Evolutionary conservation across 257 asterid species (phyloP), one percentile per base, ranked within the genome.

Genomic region (Paraleonurus japonicus): DNA sequence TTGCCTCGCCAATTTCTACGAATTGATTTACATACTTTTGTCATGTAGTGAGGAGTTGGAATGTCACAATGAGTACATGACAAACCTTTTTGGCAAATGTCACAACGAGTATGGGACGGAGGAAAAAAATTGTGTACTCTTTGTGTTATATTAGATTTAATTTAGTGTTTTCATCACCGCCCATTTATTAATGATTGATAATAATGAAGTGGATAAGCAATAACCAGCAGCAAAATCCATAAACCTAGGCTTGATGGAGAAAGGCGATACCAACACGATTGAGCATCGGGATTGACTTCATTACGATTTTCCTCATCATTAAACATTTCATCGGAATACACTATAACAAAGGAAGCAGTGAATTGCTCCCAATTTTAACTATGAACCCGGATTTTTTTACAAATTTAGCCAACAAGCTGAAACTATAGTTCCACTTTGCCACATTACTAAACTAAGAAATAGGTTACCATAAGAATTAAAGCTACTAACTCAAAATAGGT

Each of bases 91-190:
- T n/a, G n/a, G n/a, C n/a, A n/a, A n/a, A n/a, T n/a, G n/a, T n/a
- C n/a, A n/a, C n/a, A n/a, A n/a, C n/a, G n/a, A n/a, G n/a, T n/a
- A n/a, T n/a, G n/a, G n/a, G n/a, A n/a, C n/a, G n/a, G n/a, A n/a
- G n/a, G n/a, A n/a, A n/a, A n/a, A n/a, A n/a, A n/a, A n/a, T n/a
- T n/a, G n/a, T n/a, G n/a, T n/a, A n/a, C n/a, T n/a, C n/a, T n/a
- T n/a, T n/a, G n/a, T n/a, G n/a, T n/a, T n/a, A n/a, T n/a, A n/a
- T n/a, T n/a, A n/a, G n/a, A n/a, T n/a, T n/a, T n/a, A n/a, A n/a
- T n/a, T n/a, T n/a, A n/a, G n/a, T n/a, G n/a, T n/a, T n/a, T 83
- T 94, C 98, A 90, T 94, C 24, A 94, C 83, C 19, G 98, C 97
- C 98, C 97, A 94, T 83, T 94, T 91, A 71, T 91, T 94, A 76